These are phyloP conservation scores for Pseudogymnoascus sp. DNA, from an alignment of 2,329 filamentous ascomycete genomes.

Conservation along the genomic window DNA sequence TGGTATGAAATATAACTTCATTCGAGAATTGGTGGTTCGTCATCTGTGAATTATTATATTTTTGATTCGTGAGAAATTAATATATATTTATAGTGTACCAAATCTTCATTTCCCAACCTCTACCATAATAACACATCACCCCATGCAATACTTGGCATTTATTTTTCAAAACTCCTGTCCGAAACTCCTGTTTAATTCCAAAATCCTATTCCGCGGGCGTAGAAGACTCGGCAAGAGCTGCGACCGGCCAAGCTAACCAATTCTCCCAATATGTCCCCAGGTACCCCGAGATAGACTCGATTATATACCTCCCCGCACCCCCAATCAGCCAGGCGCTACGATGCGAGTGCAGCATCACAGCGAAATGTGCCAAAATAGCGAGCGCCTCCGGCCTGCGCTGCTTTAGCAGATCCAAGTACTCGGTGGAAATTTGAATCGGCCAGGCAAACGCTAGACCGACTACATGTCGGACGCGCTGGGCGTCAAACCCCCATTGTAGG, in stretches of 20 bases:
- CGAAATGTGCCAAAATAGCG: constrained; percentile 30
- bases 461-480: background rate
- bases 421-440: constrained; percentile 28
- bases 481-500: constrained; percentile 17
- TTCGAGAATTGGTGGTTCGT: background rate
- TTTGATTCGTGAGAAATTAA: background rate
- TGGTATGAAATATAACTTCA: background rate
- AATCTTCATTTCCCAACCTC: background rate
- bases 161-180: background rate
- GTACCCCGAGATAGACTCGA: constrained; percentile 17
- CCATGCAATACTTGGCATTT: background rate
- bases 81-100: background rate
- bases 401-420: constrained; percentile 27
- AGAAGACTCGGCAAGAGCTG: background rate
- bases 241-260: constrained; percentile 11
- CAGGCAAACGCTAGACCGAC: constrained; percentile 26
- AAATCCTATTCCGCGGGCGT: background rate
- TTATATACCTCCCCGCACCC: constrained; percentile 18
- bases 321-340: constrained; percentile 22
- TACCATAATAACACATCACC: background rate
- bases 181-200: background rate
- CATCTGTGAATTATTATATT: background rate
- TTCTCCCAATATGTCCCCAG: constrained; percentile 17
- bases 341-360: constrained; percentile 26
- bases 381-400: constrained; percentile 28